These are phyloP conservation scores for Salvia rosmarinus DNA, from an alignment of 257 asterid genomes.

Conservation along the genomic window DNA sequence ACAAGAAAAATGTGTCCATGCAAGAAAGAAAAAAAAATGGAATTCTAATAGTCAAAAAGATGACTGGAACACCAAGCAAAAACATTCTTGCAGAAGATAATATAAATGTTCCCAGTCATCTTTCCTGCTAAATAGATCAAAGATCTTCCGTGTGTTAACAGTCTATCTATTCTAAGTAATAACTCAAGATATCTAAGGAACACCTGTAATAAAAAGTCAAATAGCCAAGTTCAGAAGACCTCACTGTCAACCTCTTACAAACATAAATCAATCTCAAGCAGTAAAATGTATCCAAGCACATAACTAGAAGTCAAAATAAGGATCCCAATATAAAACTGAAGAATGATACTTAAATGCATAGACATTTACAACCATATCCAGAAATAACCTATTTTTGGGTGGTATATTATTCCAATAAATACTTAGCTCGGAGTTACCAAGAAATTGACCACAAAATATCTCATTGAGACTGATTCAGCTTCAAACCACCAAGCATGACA, in stretches of 20 bases:
- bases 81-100: neutral
- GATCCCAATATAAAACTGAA: neutral
- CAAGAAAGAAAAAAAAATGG: conserved; percentile 1
- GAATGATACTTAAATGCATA: conserved; percentile 12
- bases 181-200: neutral
- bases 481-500: conserved; percentile 30
- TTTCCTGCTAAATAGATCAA: neutral
- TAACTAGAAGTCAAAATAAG: conserved; percentile 1
- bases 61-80: conserved; percentile 11
- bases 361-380: neutral
- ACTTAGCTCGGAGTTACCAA: conserved; percentile 21
- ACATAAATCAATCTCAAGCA: neutral
- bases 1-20: neutral
- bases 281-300: conserved; percentile 11
- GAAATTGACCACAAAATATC: conserved; percentile 5
- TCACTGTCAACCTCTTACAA: neutral
- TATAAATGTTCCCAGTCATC: neutral
- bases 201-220: neutral
- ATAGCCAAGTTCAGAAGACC: neutral
- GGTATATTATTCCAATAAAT: conserved; percentile 8
- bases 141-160: neutral
- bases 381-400: neutral
- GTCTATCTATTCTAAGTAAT: too few species aligned
- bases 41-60: conserved; percentile 19
- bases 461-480: neutral